Evolutionary conservation across 129 eudicot species (phyloP).

Genomic region (Centella asiatica): DNA sequence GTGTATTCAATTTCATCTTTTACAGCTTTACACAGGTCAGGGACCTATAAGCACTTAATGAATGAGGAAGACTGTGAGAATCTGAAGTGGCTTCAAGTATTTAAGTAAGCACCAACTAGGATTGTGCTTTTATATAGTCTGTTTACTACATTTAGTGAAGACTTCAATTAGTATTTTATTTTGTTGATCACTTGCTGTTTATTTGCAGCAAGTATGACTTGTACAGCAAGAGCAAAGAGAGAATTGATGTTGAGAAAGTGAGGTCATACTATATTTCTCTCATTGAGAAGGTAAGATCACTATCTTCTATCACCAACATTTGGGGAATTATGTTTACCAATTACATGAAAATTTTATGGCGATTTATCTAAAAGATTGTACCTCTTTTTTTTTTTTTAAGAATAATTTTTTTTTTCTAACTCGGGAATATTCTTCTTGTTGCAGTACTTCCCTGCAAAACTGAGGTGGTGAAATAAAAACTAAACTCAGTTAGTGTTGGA

Average conservation of each 20-base stretch:
- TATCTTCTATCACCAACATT: not conserved
- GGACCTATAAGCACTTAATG: slow-evolving; percentile 78
- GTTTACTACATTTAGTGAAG: not conserved
- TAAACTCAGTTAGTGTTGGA: no score
- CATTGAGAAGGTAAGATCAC: slow-evolving; percentile 49
- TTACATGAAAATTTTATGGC: no score
- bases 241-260: slow-evolving; percentile 60
- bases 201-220: slow-evolving; percentile 64
- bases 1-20: not conserved
- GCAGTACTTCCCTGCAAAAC: slow-evolving; percentile 64
- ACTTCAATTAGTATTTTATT: not conserved
- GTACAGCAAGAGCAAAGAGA: slow-evolving; percentile 84
- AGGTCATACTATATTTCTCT: slow-evolving; percentile 80
- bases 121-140: not conserved
- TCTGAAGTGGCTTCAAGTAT: slow-evolving; percentile 79
- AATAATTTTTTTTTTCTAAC: not conserved
- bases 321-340: not conserved
- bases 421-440: not conserved
- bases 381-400: not conserved
- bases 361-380: not conserved
- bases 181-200: not conserved
- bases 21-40: slow-evolving; percentile 67
- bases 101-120: slow-evolving; percentile 42
- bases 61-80: slow-evolving; percentile 66
- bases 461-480: slow-evolving; percentile 47